Base-by-base conservation (phyloP, 495 filamentous ascomycete genomes). In the Penicillium samsonianum region DNA sequence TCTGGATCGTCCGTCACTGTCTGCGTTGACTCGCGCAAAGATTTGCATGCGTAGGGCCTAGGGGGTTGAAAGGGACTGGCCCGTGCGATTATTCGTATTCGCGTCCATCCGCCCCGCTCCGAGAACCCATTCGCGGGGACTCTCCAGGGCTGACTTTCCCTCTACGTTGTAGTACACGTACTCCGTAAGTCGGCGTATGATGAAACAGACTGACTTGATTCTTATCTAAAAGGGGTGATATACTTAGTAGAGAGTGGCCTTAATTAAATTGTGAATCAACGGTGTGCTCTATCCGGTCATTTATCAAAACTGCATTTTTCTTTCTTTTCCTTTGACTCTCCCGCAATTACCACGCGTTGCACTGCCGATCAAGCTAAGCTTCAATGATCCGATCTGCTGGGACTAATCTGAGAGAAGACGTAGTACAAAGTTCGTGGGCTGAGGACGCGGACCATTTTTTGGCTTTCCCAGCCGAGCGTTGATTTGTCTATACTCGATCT, bases 21-120 rank as follows among this genome's bases (percentile, higher is more conserved):
- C 25, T 26, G 38, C 31, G 37, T 56, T 42, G 23, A 40, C 19
- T 5, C 4, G n/a, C n/a, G n/a, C 19, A 33, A 49, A 19, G 10
- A 48, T 48, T 55, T 54, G 50, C 23, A 25, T 25, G 23, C 28
- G 28, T 30, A 5, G 30, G 11, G 30, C 47, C 50, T 35, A 23
- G 20, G 20, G 35, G 56, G 22, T n/a, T 2, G 1, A 20, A 26
- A 25, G 23, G 23, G 12, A 49, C 20, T 58, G 55, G 53, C 46
- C 45, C 59, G 62, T 59, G 48, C 62, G 22, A 47, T 5, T 22
- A 47, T 16, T 69, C 66, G 66, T 69, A 69, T 62, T 69, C 66
- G 61, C 60, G 57, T 62, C 53, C 56, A 50, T 61, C 43, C 66
- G 66, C 63, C 66, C 66, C 63, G 60, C 65, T 57, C 65, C 46